Base-by-base conservation (phyloP, 805 yeast species). In the Yamadazyma insecticola region DNA sequence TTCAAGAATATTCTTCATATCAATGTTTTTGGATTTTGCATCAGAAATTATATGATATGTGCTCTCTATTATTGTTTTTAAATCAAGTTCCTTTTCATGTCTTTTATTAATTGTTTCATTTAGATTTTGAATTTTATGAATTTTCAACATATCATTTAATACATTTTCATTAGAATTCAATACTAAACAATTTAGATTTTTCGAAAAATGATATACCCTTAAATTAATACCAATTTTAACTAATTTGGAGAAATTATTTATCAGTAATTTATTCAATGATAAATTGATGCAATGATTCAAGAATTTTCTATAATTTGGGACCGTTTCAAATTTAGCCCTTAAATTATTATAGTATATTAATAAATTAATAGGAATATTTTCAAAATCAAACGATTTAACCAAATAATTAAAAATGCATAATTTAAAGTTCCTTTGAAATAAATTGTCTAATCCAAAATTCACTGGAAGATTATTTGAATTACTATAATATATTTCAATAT, bases 391-490 rank as follows among this genome's bases (percentile, higher is more conserved):
- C 7, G 26, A 15, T 18, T 24, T 26, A 5, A 19, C 4, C 3
- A 28, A 15, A 6, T 34, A 24, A 13, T 19, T 8, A 11, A 34
- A 5, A 3, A 38, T 16, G 13, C 16, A 24, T 3, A 29, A 10
- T 22, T 26, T 26, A 13, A 32, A 19, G 9, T 26, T 26, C 20
- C 26, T 34, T 2, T 16, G 5, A 8, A 34, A 10, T 11, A 38
- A 16, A 11, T 21, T 19, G 13, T 20, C 26, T 12, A 38, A 12
- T 4, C 42, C 39, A 21, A 28, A 32, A 24, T 38, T 28, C 17
- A 38, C 10, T 10, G 42, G 42, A 16, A 27, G 22, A 22, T 29
- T 31, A 7, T 13, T 14, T 10, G 32, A 26, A 17, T 38, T 34
- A 13, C 24, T 31, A 26, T 28, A 39, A 5, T 26, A 26, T 5